A percentile compares a stretch with the other conserved stretches of the same genome.
These are phyloP conservation scores for Monilinia polystroma DNA, from an alignment of 2,329 filamentous ascomycete species.

Conservation along the genomic window DNA sequence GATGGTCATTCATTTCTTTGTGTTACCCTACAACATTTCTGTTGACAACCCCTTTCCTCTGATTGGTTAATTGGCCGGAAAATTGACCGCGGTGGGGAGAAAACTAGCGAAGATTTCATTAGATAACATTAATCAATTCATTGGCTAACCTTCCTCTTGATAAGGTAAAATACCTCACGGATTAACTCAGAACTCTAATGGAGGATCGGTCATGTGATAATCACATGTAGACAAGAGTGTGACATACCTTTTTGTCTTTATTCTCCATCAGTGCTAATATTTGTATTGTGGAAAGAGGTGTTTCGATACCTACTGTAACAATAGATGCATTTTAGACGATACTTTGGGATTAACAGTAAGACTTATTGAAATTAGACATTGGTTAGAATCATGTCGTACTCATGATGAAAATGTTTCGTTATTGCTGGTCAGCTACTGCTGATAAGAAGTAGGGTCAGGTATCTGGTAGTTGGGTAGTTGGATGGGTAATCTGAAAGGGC, in stretches of 20 bases:
- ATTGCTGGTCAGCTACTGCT: too few relatives aligned
- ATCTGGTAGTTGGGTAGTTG: too few relatives aligned
- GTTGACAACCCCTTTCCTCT: slow-evolving; percentile 18
- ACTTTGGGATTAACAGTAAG: too few relatives aligned
- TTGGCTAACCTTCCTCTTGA: not conserved
- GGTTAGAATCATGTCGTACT: too few relatives aligned
- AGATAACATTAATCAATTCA: slow-evolving; percentile 8
- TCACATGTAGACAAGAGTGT: not conserved
- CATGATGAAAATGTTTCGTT: too few relatives aligned
- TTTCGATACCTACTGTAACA: too few relatives aligned
- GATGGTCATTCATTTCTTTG: slow-evolving; percentile 22
- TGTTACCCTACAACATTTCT: not conserved
- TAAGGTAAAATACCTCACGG: not conserved
- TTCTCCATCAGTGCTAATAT: not conserved
- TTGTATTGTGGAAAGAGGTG: too few relatives aligned
- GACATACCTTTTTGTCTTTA: not conserved
- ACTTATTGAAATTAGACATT: too few relatives aligned
- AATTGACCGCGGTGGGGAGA: slow-evolving; percentile 24
- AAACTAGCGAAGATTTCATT: slow-evolving; percentile 1
- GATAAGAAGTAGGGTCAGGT: too few relatives aligned
- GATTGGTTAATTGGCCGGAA: slow-evolving; percentile 32
- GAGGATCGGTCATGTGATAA: not conserved
- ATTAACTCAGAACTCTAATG: slow-evolving; percentile 13
- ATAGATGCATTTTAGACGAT: too few relatives aligned
- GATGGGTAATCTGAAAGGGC: too few relatives aligned